Percentiles rank a stretch among this genome's conserved stretches.
phyloP scores from a whole-genome alignment of 2,329 filamentous ascomycete species.

The Dactylellina drechsleri region DNA sequence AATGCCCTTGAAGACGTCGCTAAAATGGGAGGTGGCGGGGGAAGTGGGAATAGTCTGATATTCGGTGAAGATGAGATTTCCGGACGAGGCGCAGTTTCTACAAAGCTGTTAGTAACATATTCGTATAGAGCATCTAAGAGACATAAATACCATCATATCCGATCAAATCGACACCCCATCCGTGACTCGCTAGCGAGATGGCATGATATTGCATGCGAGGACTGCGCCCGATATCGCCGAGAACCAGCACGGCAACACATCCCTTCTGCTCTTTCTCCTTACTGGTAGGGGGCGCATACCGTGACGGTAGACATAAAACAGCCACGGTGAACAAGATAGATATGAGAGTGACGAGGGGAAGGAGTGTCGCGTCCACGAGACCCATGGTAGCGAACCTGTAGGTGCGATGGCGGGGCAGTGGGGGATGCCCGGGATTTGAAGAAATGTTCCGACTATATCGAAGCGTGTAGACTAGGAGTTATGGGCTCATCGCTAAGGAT shows the following conservation, averaged over 20 bases:
- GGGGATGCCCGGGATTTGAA: background rate
- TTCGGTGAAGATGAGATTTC: slow-evolving; percentile 75
- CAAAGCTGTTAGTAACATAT: slow-evolving; percentile 1
- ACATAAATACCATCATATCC: slow-evolving; percentile 78
- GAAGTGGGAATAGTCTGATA: slow-evolving; percentile 77
- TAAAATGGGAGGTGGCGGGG: slow-evolving; percentile 73
- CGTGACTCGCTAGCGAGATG: slow-evolving; percentile 85
- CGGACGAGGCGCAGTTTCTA: slow-evolving; percentile 81
- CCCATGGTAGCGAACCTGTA: slow-evolving; percentile 26
- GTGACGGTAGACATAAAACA: slow-evolving; percentile 44
- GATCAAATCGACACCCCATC: slow-evolving; percentile 82
- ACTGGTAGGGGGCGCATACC: slow-evolving; percentile 11
- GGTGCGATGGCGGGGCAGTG: slow-evolving; percentile 8
- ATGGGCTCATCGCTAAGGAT: background rate
- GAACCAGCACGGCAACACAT: slow-evolving; percentile 73
- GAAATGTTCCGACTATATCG: background rate
- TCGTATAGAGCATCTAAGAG: background rate
- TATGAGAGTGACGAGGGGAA: slow-evolving; percentile 37
- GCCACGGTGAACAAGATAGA: slow-evolving; percentile 29
- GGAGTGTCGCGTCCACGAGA: slow-evolving; percentile 36
- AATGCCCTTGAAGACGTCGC: slow-evolving; percentile 75
- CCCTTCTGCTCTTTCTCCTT: slow-evolving; percentile 42
- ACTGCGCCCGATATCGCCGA: slow-evolving; percentile 94
- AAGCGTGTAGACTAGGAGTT: background rate
- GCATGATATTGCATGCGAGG: slow-evolving; percentile 99